phyloP scores from a whole-genome alignment of 306 rosid genomes.

The Dicorynia guianensis region DNA sequence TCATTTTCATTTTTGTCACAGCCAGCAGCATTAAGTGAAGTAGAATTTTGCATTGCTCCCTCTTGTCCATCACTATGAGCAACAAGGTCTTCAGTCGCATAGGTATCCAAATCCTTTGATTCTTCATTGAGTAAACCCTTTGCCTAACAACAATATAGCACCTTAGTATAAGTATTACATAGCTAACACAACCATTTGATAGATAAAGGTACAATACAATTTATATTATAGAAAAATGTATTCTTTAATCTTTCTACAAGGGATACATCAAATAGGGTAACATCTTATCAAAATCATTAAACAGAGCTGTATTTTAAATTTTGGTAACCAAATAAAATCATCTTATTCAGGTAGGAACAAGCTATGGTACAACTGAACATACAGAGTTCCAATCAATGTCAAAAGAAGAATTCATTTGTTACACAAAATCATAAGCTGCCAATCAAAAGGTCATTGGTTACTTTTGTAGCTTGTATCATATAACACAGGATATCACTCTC shows the following conservation, averaged over 20 bases:
- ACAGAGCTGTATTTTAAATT: slow-evolving; percentile 9
- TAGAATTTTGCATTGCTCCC: slow-evolving; percentile 41
- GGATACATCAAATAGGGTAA: slow-evolving; percentile 28
- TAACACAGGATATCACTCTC: neutral
- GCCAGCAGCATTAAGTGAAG: slow-evolving; percentile 49
- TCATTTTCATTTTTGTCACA: slow-evolving; percentile 53
- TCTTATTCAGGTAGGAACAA: neutral
- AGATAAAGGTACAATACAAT: slow-evolving; percentile 19
- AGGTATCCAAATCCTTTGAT: slow-evolving; percentile 43
- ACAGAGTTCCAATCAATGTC: neutral
- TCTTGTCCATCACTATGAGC: slow-evolving; percentile 55
- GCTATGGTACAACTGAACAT: neutral
- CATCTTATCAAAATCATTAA: slow-evolving; percentile 22
- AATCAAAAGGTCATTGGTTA: neutral
- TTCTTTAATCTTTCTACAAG: neutral
- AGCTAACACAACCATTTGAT: neutral
- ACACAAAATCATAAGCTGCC: neutral
- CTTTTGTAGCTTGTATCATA: neutral
- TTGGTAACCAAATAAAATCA: slow-evolving; percentile 9
- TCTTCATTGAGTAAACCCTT: slow-evolving; percentile 49
- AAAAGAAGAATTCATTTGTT: neutral
- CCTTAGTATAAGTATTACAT: slow-evolving; percentile 20
- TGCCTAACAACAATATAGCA: slow-evolving; percentile 54
- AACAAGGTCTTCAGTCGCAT: slow-evolving; percentile 44
- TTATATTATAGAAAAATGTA: slow-evolving; percentile 3